Evolutionary conservation across 352 stramenopile species (phyloP).

Genomic region (Globisporangium acanthophoron): DNA sequence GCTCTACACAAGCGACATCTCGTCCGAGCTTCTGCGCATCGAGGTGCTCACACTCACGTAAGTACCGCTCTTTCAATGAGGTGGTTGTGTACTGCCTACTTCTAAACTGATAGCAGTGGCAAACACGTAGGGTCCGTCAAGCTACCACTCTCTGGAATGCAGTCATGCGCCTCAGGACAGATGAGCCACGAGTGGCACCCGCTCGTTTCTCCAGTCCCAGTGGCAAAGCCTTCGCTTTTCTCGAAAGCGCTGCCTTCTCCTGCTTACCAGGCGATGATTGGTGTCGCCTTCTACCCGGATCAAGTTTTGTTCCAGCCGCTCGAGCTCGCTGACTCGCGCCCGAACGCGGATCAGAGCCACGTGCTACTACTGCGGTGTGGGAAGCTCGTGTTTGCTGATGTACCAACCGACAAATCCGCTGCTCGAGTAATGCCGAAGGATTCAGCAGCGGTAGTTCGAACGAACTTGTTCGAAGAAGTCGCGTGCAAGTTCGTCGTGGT

Average conservation of each 20-base stretch:
- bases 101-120: constrained; percentile 14
- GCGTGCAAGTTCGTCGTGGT: constrained; percentile 11
- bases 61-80: neutral
- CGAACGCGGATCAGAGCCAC: neutral
- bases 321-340: neutral
- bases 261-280: constrained; percentile 7
- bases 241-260: constrained; percentile 5
- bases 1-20: constrained; percentile 32
- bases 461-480: constrained; percentile 5
- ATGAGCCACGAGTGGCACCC: constrained; percentile 19
- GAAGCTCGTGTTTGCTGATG: constrained; percentile 3
- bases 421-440: too few relatives aligned
- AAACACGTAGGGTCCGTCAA: constrained; percentile 29
- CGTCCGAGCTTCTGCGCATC: constrained; percentile 24
- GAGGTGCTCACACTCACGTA: constrained; percentile 33
- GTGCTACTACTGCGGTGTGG: constrained; percentile 4
- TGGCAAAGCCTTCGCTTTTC: constrained; percentile 6
- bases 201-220: neutral
- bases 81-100: neutral
- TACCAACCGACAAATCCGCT: too few relatives aligned
- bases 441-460: neutral
- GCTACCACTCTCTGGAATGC: constrained; percentile 20
- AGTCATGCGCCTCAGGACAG: constrained; percentile 7
- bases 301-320: constrained; percentile 15
- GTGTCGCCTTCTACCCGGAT: constrained; percentile 23